Evolutionary conservation across 1,284 basidiomycete genomes (phyloP).

Genomic region (Malassezia brasiliensis): DNA sequence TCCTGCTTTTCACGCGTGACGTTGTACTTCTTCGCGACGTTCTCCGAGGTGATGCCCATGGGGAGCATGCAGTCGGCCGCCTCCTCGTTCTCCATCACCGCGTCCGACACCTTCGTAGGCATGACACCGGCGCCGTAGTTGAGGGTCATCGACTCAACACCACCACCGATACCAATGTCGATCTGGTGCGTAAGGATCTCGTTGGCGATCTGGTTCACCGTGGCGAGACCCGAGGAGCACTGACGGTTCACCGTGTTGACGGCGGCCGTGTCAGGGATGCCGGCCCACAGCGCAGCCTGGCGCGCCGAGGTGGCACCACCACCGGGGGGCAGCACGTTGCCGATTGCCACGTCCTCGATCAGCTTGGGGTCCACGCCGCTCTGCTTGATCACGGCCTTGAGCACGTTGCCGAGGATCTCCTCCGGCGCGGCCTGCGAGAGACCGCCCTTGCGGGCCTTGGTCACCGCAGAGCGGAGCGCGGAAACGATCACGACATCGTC

Average conservation of each 20-base stretch:
- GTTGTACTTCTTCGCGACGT: conserved; percentile 70
- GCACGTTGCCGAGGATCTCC: conserved; percentile 67
- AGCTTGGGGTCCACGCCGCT: conserved; percentile 64
- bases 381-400: conserved; percentile 46
- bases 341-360: conserved; percentile 66
- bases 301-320: conserved; percentile 83
- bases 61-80: conserved; percentile 86
- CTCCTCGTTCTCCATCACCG: conserved; percentile 66
- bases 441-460: conserved; percentile 82
- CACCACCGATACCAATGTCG: conserved; percentile 86
- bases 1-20: conserved; percentile 70
- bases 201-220: conserved; percentile 82
- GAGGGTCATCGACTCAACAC: conserved; percentile 86
- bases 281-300: conserved; percentile 85
- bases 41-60: conserved; percentile 96
- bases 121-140: conserved; percentile 58
- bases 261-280: conserved; percentile 59
- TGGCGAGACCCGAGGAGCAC: conserved; percentile 82
- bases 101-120: conserved; percentile 68
- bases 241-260: conserved; percentile 79
- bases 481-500: conserved; percentile 70
- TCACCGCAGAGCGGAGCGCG: conserved; percentile 78
- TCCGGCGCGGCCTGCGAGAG: conserved; percentile 79
- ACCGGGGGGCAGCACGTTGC: conserved; percentile 84
- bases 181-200: conserved; percentile 57